Evolutionary conservation across 371 early-diverging fungal genomes (phyloP), one percentile per base, ranked within the genome.

Genomic region (Smittium mucronatum): DNA sequence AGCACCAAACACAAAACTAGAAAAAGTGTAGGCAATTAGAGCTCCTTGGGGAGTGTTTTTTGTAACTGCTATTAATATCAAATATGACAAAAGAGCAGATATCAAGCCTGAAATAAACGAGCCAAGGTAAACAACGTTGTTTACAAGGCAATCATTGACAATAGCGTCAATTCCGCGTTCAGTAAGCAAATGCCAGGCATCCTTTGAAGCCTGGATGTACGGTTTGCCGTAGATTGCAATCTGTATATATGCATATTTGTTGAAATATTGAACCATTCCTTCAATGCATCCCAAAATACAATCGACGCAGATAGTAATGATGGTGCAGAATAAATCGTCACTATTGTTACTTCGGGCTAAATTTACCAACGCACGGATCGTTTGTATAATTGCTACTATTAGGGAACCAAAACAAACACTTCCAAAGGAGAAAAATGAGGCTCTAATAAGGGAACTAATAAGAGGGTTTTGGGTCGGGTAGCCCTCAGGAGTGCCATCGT

Each of bases 221-320:
- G 91, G 82, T 75, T 92, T 88, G 58, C 98, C 98, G 72, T 95
- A 95, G 36, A 98, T 90, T 58, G 97, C 97, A 0, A 96, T 86
- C 67, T 93, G 87, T 32, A 89, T 86, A 73, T 89, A 95, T 1
- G 95, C 95, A 81, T 93, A 95, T 77, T 87, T 84, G 76, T 87
- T 93, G 75, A 93, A 89, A 84, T 87, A 90, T 36, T 76, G 72
- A 30, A 82, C 80, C 57, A 87, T 35, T 59, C 81, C 79, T 74
- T 86, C 81, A 35, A 87, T 82, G 61, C 79, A 79, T 1, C 83
- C 78, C 28, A 87, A 78, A 33, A 87, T 80, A 67, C 86, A 87
- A 64, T 78, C 81, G 28, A 80, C 75, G 60, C 84, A 84, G 71
- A 77, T 75, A 15, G 81, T 82, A 21, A 86, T 28, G 71, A 87